Conservation (phyloP, 2,329 filamentous ascomycete genomes). For the Botrytis squamosa region DNA sequence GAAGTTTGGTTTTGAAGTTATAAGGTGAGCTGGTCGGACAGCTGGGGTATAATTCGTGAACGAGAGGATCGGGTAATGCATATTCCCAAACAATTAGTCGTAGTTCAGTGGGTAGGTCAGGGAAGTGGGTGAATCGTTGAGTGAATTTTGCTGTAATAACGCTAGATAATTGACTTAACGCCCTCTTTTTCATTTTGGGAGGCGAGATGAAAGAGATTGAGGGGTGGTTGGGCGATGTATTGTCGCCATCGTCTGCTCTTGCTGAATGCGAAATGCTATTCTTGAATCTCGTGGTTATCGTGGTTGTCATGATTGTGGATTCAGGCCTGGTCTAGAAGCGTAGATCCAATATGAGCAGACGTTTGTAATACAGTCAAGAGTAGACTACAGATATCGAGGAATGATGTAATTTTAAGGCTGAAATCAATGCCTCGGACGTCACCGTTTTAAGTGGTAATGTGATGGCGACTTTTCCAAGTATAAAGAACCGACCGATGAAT, state of each 20-base stretch:
- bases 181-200: neutral
- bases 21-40: slow-evolving; percentile 31
- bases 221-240: neutral
- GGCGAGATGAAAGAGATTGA: neutral
- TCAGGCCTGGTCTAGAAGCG: neutral
- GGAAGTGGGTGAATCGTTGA: slow-evolving; percentile 25
- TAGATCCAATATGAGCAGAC: neutral
- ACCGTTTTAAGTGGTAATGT: neutral
- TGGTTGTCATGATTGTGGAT: neutral
- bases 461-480: neutral
- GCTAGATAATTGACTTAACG: neutral
- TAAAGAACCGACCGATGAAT: neutral
- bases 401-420: neutral
- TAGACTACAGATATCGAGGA: neutral
- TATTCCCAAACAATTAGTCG: slow-evolving; percentile 36
- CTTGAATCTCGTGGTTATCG: neutral
- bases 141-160: slow-evolving; percentile 19
- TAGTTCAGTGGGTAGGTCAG: slow-evolving; percentile 32
- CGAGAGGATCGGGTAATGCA: slow-evolving; percentile 29
- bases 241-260: slow-evolving; percentile 40
- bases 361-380: neutral
- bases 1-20: slow-evolving; percentile 38
- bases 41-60: slow-evolving; percentile 37
- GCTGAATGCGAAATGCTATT: slow-evolving; percentile 1
- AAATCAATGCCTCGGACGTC: neutral